Evolutionary conservation across 257 asterid genomes (phyloP), one percentile per base, ranked within the genome.

Genomic region (Primulina tabacum): DNA sequence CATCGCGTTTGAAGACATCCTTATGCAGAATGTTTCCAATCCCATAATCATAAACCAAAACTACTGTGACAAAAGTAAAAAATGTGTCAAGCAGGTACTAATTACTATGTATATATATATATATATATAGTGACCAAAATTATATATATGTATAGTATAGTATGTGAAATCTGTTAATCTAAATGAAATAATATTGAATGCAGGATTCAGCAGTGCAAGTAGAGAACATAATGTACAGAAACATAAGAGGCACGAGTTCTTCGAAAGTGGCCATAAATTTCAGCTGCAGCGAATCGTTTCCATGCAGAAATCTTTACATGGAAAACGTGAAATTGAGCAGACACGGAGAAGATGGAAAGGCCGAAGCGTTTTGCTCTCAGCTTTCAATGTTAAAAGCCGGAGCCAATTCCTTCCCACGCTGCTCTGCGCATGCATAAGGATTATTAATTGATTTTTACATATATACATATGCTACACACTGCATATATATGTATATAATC

Each of bases 11-110:
- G 83, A 91, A 78, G 85, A 87, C 8, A 84, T 94, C 38, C 17
- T 33, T 37, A 87, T 94, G 96, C 76, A 50, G 56, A 82, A 86
- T 64, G 99, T 89, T 40, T 74, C 78, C 64, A 94, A 94, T 68
- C 99, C 99, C 60, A 91, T 94, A 21, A 87, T 91, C 77, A 91
- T 94, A 29, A 80, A 94, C 73, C 99, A 94, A 62, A 77, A 74
- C 76, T 94, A 94, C 60, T 94, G 99, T 62, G 97, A 89, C 35
- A 77, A 86, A 76, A 76, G 77, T 8, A 78, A 74, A 50, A 66
- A 73, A 32, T 93, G 99, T 72, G 30, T 71, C 0, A 52, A 68
- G 56, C 85, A 93, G 94, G 99, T 90, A 85, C 40, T 12, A 16
- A 9, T 17, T 0, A 21, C 2, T 32, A 32, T 32, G 3, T 32